phyloP scores from a whole-genome alignment of 2,329 filamentous ascomycete species.

The Alternaria longipes region DNA sequence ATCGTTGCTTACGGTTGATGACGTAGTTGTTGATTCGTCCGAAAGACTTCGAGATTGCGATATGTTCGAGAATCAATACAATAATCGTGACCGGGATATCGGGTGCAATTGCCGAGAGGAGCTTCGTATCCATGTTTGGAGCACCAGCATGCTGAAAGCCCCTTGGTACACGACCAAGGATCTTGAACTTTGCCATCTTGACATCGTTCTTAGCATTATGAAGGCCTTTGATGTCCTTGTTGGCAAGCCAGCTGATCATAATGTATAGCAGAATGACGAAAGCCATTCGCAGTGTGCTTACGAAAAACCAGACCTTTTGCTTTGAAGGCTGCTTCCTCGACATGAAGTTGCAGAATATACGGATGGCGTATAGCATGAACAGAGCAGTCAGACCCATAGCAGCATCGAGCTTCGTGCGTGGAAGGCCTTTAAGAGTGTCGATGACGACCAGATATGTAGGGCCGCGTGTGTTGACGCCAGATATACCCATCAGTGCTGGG shows the following conservation, averaged over 20 bases:
- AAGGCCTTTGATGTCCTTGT: constrained; percentile 61
- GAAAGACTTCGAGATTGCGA: constrained; percentile 96
- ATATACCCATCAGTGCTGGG: constrained; percentile 81
- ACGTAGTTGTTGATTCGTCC: constrained; percentile 95
- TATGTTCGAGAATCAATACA: constrained; percentile 95
- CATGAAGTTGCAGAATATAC: constrained; percentile 49
- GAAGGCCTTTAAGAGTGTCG: constrained; percentile 79
- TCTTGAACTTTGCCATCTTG: constrained; percentile 71
- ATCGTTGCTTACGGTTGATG: constrained; percentile 69
- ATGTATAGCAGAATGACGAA: constrained; percentile 95
- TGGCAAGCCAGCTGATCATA: constrained; percentile 86
- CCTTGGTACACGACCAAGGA: constrained; percentile 53
- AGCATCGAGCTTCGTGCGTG: constrained; percentile 75
- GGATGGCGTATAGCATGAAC: constrained; percentile 71
- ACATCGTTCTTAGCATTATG: constrained; percentile 58
- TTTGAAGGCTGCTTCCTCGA: constrained; percentile 75
- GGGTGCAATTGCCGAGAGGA: constrained; percentile 73
- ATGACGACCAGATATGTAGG: constrained; percentile 86
- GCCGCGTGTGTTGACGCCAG: constrained; percentile 75
- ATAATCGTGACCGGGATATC: constrained; percentile 88
- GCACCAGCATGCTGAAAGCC: constrained; percentile 78
- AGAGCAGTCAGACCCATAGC: constrained; percentile 87
- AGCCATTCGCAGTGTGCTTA: constrained; percentile 87
- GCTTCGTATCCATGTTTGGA: constrained; percentile 70
- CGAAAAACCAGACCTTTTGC: constrained; percentile 87